Base-by-base conservation (phyloP, 1,284 basidiomycete species). In the Microbotryum silenes-acaulis region DNA sequence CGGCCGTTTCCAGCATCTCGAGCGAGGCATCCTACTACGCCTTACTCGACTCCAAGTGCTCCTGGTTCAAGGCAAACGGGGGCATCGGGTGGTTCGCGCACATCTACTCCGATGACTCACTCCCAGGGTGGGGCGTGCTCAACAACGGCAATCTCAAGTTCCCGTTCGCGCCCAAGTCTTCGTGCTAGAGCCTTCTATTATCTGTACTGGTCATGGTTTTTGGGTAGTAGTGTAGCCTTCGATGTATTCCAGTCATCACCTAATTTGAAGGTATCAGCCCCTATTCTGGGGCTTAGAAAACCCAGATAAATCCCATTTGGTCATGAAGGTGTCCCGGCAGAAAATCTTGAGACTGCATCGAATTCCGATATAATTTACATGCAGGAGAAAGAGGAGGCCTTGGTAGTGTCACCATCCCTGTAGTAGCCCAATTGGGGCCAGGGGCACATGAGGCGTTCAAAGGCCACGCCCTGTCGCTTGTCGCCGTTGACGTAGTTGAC, bases 61-160 rank as follows among this genome's bases (percentile, higher is more conserved):
- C 16, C 2, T 54, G 56, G 33, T 63, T 70, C 33, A 57, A 57
- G 45, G 16, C 42, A 16, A 57, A 37, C 23, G 69, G 75, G 12
- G 78, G 82, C 69, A 76, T 88, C 25, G 87, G 86, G 14, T 88
- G 87, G 87, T 89, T 89, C 71, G 83, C 83, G 52, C 86, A 88
- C 71, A 83, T 87, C 54, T 88, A 86, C 71, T 82, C 82, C 3
- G 85, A 87, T 70, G 65, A 74, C 61, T 79, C 47, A 33, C 31
- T 59, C 6, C n/a, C 33, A 1, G 62, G 62, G 23, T 63, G 56
- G 45, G 54, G 42, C 14, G 1, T 29, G 21, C 52, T 54, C 52
- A 42, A 42, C 37, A 42, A 42, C 12, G 37, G 37, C 37, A 42
- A 16, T 14, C 37, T 42, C 37, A 42, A 42, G 16, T 42, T 42